Evolutionary conservation across 306 rosid genomes (phyloP).

Genomic region (cucumber (Cucumis sativus)): Cucumber_9930_V3 NC_026657.2:26030001-26030500

Average conservation of each 20-base stretch:
- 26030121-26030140: conserved; percentile 7
- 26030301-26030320: background rate
- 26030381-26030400: background rate
- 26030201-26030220: conserved; percentile 95
- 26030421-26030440: background rate
- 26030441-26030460: background rate
- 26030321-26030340: background rate
- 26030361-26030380: background rate
- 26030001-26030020: conserved; percentile 59
- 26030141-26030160: conserved; percentile 8
- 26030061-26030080: conserved; percentile 93
- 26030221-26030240: conserved; percentile 78
- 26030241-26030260: conserved; percentile 11
- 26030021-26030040: conserved; percentile 96
- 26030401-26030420: background rate
- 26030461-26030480: background rate
- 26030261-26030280: background rate
- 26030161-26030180: conserved; percentile 96
- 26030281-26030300: background rate
- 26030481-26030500: background rate
- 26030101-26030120: conserved; percentile 7
- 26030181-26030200: conserved; percentile 79
- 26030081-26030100: conserved; percentile 43
- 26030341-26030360: background rate
- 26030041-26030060: conserved; percentile 98